phyloP scores from a whole-genome alignment of 2,329 filamentous ascomycete species.

The Cladosporium phlei region DNA sequence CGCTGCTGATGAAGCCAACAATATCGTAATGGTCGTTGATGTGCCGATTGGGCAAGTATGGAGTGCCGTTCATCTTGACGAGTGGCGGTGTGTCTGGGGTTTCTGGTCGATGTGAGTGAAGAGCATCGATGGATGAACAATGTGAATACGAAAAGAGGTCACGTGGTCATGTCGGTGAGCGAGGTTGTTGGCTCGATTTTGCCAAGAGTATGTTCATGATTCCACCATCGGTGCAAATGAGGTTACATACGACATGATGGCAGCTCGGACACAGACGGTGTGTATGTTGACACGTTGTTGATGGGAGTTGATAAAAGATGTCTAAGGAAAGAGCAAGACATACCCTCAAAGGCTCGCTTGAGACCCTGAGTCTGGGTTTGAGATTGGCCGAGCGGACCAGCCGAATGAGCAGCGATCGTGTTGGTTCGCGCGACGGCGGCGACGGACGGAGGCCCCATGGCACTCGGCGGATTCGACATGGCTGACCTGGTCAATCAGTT shows the following conservation, averaged over 20 bases:
- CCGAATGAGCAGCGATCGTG: conserved; percentile 6
- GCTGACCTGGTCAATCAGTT: too few relatives aligned
- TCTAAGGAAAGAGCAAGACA: background rate
- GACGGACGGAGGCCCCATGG: conserved; percentile 6
- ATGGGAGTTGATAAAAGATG: background rate
- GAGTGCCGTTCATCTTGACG: conserved; percentile 31
- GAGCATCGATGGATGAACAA: background rate
- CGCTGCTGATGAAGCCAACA: conserved; percentile 95
- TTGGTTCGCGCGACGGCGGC: conserved; percentile 4
- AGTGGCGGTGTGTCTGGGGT: conserved; percentile 21
- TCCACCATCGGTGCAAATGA: too few relatives aligned
- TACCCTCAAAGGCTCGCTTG: conserved; percentile 13
- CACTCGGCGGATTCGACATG: conserved; percentile 10
- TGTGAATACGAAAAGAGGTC: background rate
- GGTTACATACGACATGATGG: too few relatives aligned
- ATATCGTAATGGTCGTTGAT: conserved; percentile 93
- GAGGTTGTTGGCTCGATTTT: background rate
- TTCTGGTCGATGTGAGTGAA: conserved; percentile 5
- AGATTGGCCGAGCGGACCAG: conserved; percentile 10
- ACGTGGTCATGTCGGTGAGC: conserved; percentile 9
- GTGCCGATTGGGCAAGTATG: conserved; percentile 68
- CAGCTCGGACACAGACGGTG: background rate
- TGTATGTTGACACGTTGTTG: conserved; percentile 7
- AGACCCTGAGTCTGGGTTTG: conserved; percentile 12
- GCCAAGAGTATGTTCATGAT: too few relatives aligned